Evolutionary conservation across 495 filamentous ascomycete genomes (phyloP), one percentile per base, ranked within the genome.

Genomic region (Cetradonia linearis): DNA sequence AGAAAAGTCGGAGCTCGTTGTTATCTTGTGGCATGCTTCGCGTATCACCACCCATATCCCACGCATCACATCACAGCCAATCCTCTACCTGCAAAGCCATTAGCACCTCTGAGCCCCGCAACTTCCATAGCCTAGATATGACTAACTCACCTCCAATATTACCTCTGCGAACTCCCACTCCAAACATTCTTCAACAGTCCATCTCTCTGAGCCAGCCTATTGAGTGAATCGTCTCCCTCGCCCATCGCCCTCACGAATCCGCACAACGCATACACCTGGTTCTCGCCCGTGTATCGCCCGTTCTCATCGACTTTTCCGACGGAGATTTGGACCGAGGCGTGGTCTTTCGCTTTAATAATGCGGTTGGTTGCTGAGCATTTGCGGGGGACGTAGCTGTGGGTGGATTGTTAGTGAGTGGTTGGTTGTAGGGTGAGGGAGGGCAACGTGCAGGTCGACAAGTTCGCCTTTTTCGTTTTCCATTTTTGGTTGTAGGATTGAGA

Each of bases 341-440:
- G 89, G 78, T 94, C 93, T 79, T 96, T 96, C 80, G 93, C 88
- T 82, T 96, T 96, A 85, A 97, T 96, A 84, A 97, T 96, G 77
- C 88, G 85, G 86, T 88, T 88, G 76, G 88, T 92, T 70, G 88
- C 89, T 75, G 82, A 87, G 86, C 89, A 92, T 84, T 92, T 99
- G 83, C 93, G 90, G 76, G 94, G 92, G 81, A 96, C 90, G 83
- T 96, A 97, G 76, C 90, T 95, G 73, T 31, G 62, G 57, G 55
- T 52, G 37, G 52, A 11, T 33, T 11, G 62, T 62, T 70, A 72
- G 18, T 56, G 36, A 37, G 53, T 55, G 50, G 59, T 46, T 23
- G 57, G 52, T 18, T 34, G 56, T 44, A 58, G 9, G 27, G 30
- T 49, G 50, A 56, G 56, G 60, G 23, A 33, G 55, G 53, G 53